Base-by-base conservation (phyloP, 345 rosid species). In the Xanthoceras sorbifolium region DNA sequence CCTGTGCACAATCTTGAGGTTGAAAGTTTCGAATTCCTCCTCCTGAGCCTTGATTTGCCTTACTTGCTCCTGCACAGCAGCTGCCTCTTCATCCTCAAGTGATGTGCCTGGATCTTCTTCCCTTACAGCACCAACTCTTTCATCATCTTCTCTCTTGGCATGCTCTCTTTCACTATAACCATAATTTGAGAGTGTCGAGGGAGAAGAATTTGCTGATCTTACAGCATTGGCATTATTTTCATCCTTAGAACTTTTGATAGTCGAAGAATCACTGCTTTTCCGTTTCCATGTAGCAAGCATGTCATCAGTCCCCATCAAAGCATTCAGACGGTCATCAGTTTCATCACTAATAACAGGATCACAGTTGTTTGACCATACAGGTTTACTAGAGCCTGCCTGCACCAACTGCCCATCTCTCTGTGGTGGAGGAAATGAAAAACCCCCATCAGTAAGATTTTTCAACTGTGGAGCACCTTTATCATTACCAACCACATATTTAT, bases 11-110 rank as follows among this genome's bases (percentile, higher is more conserved):
- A 97, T 91, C 89, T 92, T 92, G 57, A 97, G 97, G 84, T 92
- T 86, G 87, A 97, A 97, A 71, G 98, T 94, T 86, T 97, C 99
- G 83, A 94, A 97, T 82, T 97, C 99, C 77, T 92, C 99, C 74
- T 97, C 99, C 76, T 97, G 98, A 31, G 90, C 92, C 87, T 90
- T 94, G 81, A 97, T 97, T 85, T 97, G 99, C 86, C 94, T 90
- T 20, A 92, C 88, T 90, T 97, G 99, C 89, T 94, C 99, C 82
- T 94, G 96, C 29, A 97, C 97, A 42, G 97, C 99, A 78, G 89
- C 92, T 40, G 88, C 93, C 84, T 97, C 99, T 77, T 97, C 98
- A 85, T 97, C 99, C 80, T 97, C 99, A 64, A 91, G 83, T 50
- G 87, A 82, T 67, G 85, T 89, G 52, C 84, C 92, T 25, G 84